phyloP scores from a whole-genome alignment of 192 early-diverging fungal genomes.

The Phlyctochytrium bullatum region DNA sequence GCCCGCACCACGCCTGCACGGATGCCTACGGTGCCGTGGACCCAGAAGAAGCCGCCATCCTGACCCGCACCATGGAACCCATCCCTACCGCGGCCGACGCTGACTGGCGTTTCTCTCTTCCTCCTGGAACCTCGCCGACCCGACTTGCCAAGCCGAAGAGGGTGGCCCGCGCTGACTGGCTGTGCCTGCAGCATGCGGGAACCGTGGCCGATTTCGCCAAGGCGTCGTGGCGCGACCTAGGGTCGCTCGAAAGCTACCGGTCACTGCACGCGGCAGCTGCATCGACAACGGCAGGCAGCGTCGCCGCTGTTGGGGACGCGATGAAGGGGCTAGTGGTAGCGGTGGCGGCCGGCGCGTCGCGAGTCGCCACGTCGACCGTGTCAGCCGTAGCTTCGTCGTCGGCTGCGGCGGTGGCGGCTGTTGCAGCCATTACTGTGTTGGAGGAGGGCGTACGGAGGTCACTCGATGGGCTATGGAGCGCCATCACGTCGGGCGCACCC shows the following conservation, averaged over 20 bases:
- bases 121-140: conserved; percentile 9
- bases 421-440: background rate
- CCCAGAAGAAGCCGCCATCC: background rate
- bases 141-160: background rate
- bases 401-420: background rate
- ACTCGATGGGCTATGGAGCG: background rate
- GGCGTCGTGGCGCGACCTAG: background rate
- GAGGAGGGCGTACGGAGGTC: background rate
- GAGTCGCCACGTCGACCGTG: background rate
- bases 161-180: conserved; percentile 3
- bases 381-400: background rate
- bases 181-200: background rate
- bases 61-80: conserved; percentile 1
- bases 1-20: conserved; percentile 15
- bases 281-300: background rate
- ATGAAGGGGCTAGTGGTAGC: background rate
- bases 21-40: conserved; percentile 15
- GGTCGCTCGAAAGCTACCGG: background rate
- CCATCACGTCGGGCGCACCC: background rate
- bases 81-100: no score
- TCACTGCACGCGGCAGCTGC: background rate
- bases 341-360: background rate
- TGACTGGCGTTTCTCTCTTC: conserved; percentile 8
- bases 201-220: background rate
- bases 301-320: background rate